These are phyloP conservation scores for Begonia masoniana DNA, from an alignment of 306 rosid genomes.

Conservation along the genomic window DNA sequence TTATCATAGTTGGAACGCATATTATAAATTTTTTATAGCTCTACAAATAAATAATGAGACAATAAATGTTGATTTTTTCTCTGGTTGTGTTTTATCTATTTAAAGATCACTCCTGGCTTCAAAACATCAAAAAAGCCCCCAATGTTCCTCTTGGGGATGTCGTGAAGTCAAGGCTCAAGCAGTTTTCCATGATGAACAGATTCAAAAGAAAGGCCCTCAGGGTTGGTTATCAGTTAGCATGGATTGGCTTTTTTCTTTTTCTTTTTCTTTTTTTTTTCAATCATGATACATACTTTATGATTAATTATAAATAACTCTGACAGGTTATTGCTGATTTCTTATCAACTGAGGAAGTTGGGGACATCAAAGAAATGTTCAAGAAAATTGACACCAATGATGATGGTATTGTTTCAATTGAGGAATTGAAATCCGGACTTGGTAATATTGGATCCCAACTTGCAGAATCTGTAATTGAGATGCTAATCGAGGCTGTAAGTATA, in stretches of 20 bases:
- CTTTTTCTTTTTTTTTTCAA: too few species aligned
- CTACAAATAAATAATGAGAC: neutral
- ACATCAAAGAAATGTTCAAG: too few species aligned
- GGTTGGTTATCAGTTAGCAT: conserved; percentile 13
- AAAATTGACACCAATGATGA: conserved; percentile 45
- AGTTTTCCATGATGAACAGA: conserved; percentile 58
- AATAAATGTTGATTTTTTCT: conserved; percentile 5
- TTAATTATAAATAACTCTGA: too few species aligned
- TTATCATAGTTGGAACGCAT: too few species aligned
- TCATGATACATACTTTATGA: too few species aligned
- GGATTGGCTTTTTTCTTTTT: too few species aligned
- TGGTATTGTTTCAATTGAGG: conserved; percentile 77
- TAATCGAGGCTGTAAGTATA: too few species aligned
- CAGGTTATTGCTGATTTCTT: conserved; percentile 48
- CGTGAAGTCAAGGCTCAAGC: conserved; percentile 93
- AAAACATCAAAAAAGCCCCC: conserved; percentile 88
- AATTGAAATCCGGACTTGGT: conserved; percentile 59
- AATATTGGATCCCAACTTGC: conserved; percentile 64
- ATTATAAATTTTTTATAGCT: too few species aligned
- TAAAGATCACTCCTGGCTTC: conserved; percentile 89
- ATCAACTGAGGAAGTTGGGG: too few species aligned
- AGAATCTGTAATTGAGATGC: conserved; percentile 42
- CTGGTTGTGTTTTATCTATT: conserved; percentile 8
- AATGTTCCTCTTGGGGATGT: conserved; percentile 91
- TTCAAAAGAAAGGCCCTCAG: conserved; percentile 86